Evolutionary conservation across 306 rosid species (phyloP).

Genomic region (Lotus japonicus): DNA sequence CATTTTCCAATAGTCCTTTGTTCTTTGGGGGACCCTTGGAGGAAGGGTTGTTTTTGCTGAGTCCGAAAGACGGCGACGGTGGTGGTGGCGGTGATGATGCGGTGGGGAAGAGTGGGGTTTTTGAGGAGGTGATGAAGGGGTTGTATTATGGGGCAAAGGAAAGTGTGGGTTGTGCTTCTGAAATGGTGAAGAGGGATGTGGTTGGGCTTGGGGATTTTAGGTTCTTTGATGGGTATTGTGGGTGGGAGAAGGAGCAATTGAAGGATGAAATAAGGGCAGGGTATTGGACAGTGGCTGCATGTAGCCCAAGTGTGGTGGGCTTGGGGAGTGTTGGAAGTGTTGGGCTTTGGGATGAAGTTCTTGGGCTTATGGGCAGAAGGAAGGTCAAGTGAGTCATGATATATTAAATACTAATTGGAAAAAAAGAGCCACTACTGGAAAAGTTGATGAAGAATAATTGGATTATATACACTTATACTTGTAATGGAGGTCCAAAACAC

Average conservation of each 20-base stretch:
- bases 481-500: not conserved
- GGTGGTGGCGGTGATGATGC: constrained; percentile 23
- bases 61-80: constrained; percentile 35
- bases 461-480: not conserved
- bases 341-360: constrained; percentile 77
- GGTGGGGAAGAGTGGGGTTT: constrained; percentile 60
- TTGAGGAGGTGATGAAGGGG: constrained; percentile 83
- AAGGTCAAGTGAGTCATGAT: constrained; percentile 43
- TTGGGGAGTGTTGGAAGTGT: constrained; percentile 31
- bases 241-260: constrained; percentile 77
- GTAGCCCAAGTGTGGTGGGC: constrained; percentile 72
- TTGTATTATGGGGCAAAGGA: constrained; percentile 72
- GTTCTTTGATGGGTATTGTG: constrained; percentile 93
- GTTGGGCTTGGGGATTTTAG: constrained; percentile 61
- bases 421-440: too few relatives aligned
- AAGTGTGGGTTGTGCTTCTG: constrained; percentile 77
- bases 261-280: constrained; percentile 60
- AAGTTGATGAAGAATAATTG: not conserved
- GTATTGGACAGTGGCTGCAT: constrained; percentile 89
- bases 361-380: constrained; percentile 65
- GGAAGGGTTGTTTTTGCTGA: constrained; percentile 63
- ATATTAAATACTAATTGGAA: too few relatives aligned
- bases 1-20: constrained; percentile 61
- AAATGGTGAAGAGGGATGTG: constrained; percentile 71
- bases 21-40: constrained; percentile 89